Evolutionary conservation across 31 red algal species (phyloP), one percentile per base, ranked within the genome.

Genomic region (Porphyra umbilicalis): DNA sequence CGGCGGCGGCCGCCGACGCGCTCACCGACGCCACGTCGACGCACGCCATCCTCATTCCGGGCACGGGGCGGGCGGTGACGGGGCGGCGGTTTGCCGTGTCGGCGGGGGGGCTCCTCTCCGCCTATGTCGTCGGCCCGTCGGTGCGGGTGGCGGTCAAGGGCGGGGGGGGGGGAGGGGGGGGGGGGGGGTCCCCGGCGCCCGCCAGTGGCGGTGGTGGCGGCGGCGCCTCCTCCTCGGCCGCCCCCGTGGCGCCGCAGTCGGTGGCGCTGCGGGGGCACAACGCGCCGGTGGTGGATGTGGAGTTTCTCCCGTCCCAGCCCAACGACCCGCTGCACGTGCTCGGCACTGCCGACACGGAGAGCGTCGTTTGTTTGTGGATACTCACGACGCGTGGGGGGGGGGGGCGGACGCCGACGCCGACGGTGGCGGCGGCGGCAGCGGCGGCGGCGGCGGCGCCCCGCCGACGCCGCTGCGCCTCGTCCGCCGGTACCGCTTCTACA

Each of bases 401-500:
- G n/a, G n/a, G n/a, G n/a, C n/a, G n/a, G n/a, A n/a, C 9, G 71
- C 37, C 34, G 86, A 84, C 74, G 39, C 82, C 33, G 79, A 82
- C 6, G 35, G 39, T 11, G 85, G 81, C 82, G 82, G 83, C 37
- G 40, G 77, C 32, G 79, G 78, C 6, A 4, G 20, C 2, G 75
- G 85, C 31, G 57, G 82, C 35, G 38, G 85, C 74, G 42, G 84
- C 2, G 81, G 85, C 40, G 87, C 79, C 88, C 9, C 77, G 88
- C 29, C 39, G 90, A 9, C 83, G 82, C 18, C 84, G 6, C 79
- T 93, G 15, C 38, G 85, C 40, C 36, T 93, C 75, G 75, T 88
- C 15, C 86, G 86, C 35, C 84, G 88, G 37, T 93, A 93, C 46
- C 85, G 82, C 46, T 93, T 93, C 79, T 93, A 85, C 78, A 85